Evolutionary conservation across 2,329 filamentous ascomycete species (phyloP).

Genomic region (Neofusicoccum kwambonambiense): DNA sequence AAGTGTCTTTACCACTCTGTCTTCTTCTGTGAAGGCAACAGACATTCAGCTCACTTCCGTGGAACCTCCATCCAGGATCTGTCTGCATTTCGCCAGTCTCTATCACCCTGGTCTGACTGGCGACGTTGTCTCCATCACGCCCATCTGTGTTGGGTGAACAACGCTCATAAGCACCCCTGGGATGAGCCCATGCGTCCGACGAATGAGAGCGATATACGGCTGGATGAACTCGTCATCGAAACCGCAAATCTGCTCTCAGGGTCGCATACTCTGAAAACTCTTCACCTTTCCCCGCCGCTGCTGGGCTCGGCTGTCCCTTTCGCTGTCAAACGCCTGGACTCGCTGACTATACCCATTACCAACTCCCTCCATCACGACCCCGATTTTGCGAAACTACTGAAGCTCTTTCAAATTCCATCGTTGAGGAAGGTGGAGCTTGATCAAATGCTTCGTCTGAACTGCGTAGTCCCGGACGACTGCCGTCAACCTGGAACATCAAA

Average conservation of each 20-base stretch:
- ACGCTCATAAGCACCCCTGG: background rate
- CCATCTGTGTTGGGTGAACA: background rate
- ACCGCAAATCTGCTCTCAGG: background rate
- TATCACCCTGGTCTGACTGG: background rate
- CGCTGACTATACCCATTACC: background rate
- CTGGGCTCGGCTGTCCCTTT: background rate
- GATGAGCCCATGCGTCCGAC: background rate
- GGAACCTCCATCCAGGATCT: background rate
- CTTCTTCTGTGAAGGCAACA: background rate
- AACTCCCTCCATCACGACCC: background rate
- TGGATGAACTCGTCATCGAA: background rate
- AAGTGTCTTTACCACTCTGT: background rate
- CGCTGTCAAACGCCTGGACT: background rate
- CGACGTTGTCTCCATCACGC: background rate
- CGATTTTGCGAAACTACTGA: background rate
- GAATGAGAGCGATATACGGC: background rate
- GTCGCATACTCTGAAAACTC: background rate
- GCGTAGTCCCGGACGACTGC: background rate
- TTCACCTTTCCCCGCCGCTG: background rate
- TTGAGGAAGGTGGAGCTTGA: background rate
- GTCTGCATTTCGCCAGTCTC: background rate
- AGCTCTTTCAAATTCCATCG: background rate
- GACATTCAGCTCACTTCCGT: background rate
- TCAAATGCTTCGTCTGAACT: background rate
- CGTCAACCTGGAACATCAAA: background rate